Evolutionary conservation across 177 flowering plant species (phyloP).

Genomic region (Vitis hybrid): DNA sequence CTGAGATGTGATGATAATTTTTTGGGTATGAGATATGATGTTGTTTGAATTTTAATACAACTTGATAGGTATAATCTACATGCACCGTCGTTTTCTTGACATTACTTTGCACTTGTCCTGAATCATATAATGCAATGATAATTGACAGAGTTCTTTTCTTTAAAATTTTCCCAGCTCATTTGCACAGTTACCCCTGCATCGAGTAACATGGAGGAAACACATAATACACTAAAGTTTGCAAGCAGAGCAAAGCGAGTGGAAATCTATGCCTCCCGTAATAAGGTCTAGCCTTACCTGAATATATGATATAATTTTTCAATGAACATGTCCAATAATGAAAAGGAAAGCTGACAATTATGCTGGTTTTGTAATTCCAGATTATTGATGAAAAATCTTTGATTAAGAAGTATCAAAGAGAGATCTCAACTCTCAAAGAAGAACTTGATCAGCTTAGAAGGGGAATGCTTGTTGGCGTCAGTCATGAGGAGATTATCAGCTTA

Average conservation of each 20-base stretch:
- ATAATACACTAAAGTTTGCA: constrained; percentile 96
- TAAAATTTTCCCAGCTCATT: constrained; percentile 63
- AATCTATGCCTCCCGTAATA: constrained; percentile 93
- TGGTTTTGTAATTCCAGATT: constrained; percentile 49
- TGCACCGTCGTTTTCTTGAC: too few relatives aligned
- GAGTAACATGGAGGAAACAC: constrained; percentile 97
- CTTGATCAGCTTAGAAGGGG: constrained; percentile 89
- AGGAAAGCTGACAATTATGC: constrained; percentile 4
- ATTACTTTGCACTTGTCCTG: neutral
- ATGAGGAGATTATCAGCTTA: constrained; percentile 81
- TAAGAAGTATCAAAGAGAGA: constrained; percentile 96
- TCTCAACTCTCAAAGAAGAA: constrained; percentile 75
- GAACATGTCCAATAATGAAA: neutral
- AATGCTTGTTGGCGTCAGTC: constrained; percentile 73
- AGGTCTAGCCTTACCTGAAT: constrained; percentile 37
- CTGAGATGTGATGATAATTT: constrained; percentile 3
- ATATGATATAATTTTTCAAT: neutral
- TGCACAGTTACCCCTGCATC: constrained; percentile 99
- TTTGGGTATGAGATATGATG: neutral
- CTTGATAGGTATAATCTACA: neutral
- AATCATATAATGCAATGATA: neutral
- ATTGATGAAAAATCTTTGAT: constrained; percentile 98
- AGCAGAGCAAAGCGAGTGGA: constrained; percentile 96
- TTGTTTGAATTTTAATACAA: neutral
- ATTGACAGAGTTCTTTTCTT: neutral